Percentiles rank a stretch among this genome's conserved stretches.
Evolutionary conservation across 2,329 filamentous ascomycete species (phyloP).

Genomic region (Fusarium clavum): DNA sequence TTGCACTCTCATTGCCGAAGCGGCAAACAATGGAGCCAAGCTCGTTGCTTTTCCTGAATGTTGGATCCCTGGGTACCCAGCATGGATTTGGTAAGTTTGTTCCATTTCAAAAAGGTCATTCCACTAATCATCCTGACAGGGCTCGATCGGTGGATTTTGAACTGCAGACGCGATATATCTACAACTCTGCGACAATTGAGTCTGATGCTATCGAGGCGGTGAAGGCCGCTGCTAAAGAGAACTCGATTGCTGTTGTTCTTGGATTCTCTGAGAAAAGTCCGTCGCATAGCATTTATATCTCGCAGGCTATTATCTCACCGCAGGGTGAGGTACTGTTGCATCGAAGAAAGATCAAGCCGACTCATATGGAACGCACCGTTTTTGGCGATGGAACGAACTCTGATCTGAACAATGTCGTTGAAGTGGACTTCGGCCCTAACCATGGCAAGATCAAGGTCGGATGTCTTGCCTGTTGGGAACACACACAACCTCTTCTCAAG

Average conservation of each 20-base stretch:
- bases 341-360: constrained; percentile 64
- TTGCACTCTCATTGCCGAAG: constrained; percentile 41
- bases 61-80: constrained; percentile 66
- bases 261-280: constrained; percentile 57
- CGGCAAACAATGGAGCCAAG: constrained; percentile 59
- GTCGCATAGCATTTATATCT: constrained; percentile 56
- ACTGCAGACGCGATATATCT: constrained; percentile 50
- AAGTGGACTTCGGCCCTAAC: constrained; percentile 51
- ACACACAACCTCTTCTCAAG: constrained; percentile 62
- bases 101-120: background rate
- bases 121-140: constrained; percentile 7
- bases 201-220: constrained; percentile 56
- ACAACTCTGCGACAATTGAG: constrained; percentile 56
- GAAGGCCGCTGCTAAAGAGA: constrained; percentile 48
- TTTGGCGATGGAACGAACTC: constrained; percentile 59
- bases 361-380: constrained; percentile 63
- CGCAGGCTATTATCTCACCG: constrained; percentile 58
- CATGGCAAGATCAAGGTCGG: constrained; percentile 54
- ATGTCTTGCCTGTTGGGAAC: constrained; percentile 62
- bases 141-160: constrained; percentile 42
- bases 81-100: constrained; percentile 51
- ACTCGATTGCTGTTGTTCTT: constrained; percentile 56
- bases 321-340: constrained; percentile 55
- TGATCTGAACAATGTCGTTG: constrained; percentile 55
- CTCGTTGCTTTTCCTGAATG: constrained; percentile 66